Conservation (phyloP, 1,284 basidiomycete genomes). For the Apiotrichum domesticum region DNA sequence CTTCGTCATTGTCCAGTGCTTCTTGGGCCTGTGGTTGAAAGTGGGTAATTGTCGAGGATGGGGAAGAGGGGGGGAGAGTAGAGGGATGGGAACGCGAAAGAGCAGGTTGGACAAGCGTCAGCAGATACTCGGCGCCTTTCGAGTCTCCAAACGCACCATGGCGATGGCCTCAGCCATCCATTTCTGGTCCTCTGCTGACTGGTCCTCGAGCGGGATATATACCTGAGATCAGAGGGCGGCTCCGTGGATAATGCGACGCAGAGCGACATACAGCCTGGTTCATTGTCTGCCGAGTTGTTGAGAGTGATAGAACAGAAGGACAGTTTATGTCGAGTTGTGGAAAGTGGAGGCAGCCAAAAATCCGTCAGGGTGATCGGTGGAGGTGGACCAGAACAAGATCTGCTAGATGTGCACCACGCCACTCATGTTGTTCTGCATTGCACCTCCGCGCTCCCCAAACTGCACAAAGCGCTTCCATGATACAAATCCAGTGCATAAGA, state of each 20-base stretch:
- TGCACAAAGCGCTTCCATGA: not conserved
- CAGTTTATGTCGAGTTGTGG: too few species aligned
- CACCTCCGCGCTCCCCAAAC: too few species aligned
- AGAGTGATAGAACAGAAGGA: not conserved
- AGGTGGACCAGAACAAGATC: not conserved
- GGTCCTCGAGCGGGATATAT: constrained; percentile 43
- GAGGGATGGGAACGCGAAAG: not conserved
- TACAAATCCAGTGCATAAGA: constrained; percentile 2
- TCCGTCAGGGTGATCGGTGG: not conserved
- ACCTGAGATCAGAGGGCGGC: constrained; percentile 13
- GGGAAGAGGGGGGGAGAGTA: too few species aligned
- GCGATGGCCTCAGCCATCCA: constrained; percentile 48
- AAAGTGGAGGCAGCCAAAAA: not conserved
- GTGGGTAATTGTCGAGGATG: not conserved
- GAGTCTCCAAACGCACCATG: constrained; percentile 31
- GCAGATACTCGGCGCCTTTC: not conserved
- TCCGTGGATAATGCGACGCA: too few species aligned
- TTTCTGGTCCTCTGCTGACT: constrained; percentile 35
- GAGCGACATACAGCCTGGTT: constrained; percentile 11
- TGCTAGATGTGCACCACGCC: not conserved
- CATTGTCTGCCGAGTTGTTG: constrained; percentile 2
- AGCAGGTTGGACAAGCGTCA: not conserved
- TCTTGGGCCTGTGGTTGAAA: constrained; percentile 54
- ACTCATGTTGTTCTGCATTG: not conserved
- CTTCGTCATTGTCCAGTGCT: constrained; percentile 77